These are phyloP conservation scores for Pyrrhoderma lamaoense DNA, from an alignment of 1,284 basidiomycete species.

Conservation along the genomic window DNA sequence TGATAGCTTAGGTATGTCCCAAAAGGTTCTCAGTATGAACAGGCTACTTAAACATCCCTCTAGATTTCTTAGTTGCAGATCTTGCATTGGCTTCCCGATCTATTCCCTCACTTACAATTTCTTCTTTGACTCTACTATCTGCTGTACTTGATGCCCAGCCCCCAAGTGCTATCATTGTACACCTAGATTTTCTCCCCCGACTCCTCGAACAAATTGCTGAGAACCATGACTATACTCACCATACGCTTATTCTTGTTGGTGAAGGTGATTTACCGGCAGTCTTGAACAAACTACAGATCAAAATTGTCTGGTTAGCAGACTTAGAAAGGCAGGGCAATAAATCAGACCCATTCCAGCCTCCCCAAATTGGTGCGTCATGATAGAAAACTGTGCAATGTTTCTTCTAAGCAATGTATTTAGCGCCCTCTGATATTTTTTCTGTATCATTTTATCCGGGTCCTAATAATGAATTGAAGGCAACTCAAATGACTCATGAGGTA, in stretches of 20 bases:
- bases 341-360: slow-evolving; percentile 2
- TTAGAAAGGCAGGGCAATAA: slow-evolving; percentile 55
- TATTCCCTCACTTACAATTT: slow-evolving; percentile 63
- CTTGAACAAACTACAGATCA: slow-evolving; percentile 39
- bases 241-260: slow-evolving; percentile 63
- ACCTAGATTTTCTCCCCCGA: slow-evolving; percentile 52
- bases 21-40: not conserved
- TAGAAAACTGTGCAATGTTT: slow-evolving; percentile 1
- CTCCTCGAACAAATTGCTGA: slow-evolving; percentile 65
- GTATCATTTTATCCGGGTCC: slow-evolving; percentile 54
- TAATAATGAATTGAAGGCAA: slow-evolving; percentile 48
- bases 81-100: slow-evolving; percentile 66
- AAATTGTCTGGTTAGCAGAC: slow-evolving; percentile 53
- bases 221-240: slow-evolving; percentile 38
- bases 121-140: slow-evolving; percentile 49
- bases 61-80: slow-evolving; percentile 72
- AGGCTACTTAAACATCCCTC: not conserved
- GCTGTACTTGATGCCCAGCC: slow-evolving; percentile 55
- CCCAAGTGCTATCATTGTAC: slow-evolving; percentile 62
- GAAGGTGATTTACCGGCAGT: slow-evolving; percentile 36
- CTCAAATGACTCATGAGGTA: slow-evolving; percentile 57
- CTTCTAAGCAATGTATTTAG: slow-evolving; percentile 28
- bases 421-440: slow-evolving; percentile 54
- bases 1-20: slow-evolving; percentile 56
- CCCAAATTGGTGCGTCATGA: not conserved